Percentiles rank a stretch among this genome's conserved stretches.
Evolutionary conservation across 73 alveolate species (phyloP).

Genomic region (Durusdinium trenchii): DNA sequence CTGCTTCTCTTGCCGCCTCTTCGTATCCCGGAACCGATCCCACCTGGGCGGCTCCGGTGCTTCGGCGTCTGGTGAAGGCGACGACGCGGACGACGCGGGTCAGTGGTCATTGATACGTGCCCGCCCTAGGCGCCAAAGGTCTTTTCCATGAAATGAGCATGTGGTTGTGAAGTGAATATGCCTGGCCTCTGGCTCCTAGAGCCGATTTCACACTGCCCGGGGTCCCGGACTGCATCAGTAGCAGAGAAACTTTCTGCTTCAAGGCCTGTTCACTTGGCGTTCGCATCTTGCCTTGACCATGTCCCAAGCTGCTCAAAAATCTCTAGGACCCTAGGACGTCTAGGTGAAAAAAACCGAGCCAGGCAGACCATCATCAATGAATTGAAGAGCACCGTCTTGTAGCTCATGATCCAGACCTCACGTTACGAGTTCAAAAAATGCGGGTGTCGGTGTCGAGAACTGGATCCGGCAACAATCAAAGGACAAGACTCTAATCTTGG

Average conservation of each 20-base stretch:
- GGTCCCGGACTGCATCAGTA: conserved; percentile 61
- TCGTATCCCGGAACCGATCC: conserved; percentile 70
- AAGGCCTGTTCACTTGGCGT: conserved; percentile 43
- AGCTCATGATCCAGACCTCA: conserved; percentile 94
- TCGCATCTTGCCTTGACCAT: background rate
- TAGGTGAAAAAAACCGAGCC: background rate
- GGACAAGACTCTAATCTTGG: background rate
- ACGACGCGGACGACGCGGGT: background rate
- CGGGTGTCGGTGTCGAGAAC: background rate
- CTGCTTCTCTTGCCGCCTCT: conserved; percentile 39
- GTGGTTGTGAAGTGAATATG: too few species aligned
- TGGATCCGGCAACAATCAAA: background rate
- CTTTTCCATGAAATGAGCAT: background rate
- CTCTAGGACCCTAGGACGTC: background rate
- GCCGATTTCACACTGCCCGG: too few species aligned
- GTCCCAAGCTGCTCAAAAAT: too few species aligned
- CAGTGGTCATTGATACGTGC: background rate
- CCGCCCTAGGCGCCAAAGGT: background rate
- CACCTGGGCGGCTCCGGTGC: conserved; percentile 21
- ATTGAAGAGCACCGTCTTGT: conserved; percentile 94
- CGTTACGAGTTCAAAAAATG: background rate
- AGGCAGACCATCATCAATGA: conserved; percentile 74
- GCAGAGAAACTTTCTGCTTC: conserved; percentile 71
- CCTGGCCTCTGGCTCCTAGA: too few species aligned
- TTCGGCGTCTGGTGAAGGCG: background rate